Percentiles rank a stretch among this genome's conserved stretches.
Conservation (phyloP, 768 basidiomycete genomes). For the Suillus hirtellus region DNA sequence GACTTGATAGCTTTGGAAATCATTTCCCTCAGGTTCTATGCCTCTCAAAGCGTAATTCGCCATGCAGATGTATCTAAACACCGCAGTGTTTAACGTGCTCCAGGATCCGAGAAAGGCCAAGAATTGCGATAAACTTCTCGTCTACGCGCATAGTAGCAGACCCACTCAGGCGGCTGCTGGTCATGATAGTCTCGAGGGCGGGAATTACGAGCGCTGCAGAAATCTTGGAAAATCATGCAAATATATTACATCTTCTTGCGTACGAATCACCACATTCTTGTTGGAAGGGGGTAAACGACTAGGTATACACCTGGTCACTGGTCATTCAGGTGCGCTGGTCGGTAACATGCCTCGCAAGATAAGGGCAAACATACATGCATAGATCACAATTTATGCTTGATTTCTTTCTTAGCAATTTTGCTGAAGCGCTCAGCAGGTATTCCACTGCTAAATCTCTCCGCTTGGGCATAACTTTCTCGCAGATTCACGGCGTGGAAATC, state of each 20-base stretch:
- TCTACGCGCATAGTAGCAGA: not conserved
- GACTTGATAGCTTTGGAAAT: slow-evolving; percentile 70
- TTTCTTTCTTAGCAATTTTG: slow-evolving; percentile 60
- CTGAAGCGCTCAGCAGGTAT: slow-evolving; percentile 54
- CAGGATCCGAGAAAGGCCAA: slow-evolving; percentile 72
- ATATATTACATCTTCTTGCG: not conserved
- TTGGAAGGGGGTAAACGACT: not conserved
- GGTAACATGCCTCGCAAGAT: not conserved
- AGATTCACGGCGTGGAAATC: slow-evolving; percentile 64
- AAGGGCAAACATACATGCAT: not conserved
- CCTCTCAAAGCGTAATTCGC: slow-evolving; percentile 33
- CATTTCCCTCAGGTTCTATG: slow-evolving; percentile 42
- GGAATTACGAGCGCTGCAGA: not conserved
- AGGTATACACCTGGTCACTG: slow-evolving; percentile 3
- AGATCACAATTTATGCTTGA: slow-evolving; percentile 60
- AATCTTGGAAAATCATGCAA: not conserved
- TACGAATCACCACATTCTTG: not conserved
- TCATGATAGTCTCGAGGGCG: not conserved
- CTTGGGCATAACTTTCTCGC: slow-evolving; percentile 72
- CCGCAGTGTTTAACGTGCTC: slow-evolving; percentile 67
- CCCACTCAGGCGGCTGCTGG: not conserved
- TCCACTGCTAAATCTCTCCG: slow-evolving; percentile 62
- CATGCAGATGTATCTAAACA: slow-evolving; percentile 39
- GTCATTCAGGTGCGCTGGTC: not conserved
- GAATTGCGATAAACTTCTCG: too few relatives aligned